These are phyloP conservation scores for Citrus cavaleriei DNA, from an alignment of 345 rosid species.

Conservation along the genomic window DNA sequence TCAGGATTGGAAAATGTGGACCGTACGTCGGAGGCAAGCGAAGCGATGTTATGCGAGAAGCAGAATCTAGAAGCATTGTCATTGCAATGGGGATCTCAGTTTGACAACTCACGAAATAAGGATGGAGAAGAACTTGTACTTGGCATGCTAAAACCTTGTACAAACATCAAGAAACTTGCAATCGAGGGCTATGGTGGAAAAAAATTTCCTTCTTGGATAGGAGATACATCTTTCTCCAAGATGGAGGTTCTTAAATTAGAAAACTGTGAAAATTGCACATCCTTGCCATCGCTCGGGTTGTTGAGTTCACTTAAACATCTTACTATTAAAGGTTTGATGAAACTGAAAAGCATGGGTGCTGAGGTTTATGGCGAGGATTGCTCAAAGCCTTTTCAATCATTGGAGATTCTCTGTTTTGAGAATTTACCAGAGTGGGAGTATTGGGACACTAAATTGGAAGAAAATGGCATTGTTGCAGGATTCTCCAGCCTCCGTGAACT, in stretches of 20 bases:
- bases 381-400: neutral
- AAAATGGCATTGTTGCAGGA: neutral
- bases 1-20: neutral
- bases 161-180: neutral
- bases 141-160: neutral
- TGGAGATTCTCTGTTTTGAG: neutral
- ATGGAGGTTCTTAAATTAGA: neutral
- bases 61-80: neutral
- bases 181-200: neutral
- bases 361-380: neutral
- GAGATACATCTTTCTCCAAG: neutral
- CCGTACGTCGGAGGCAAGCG: fast-evolving
- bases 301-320: neutral
- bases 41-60: neutral
- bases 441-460: neutral
- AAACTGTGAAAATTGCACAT: neutral
- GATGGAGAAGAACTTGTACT: neutral
- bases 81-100: neutral
- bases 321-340: neutral
- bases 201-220: neutral
- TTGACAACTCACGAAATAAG: neutral
- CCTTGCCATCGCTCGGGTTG: neutral
- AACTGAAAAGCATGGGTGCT: neutral
- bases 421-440: neutral
- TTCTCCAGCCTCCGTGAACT: neutral